Evolutionary conservation across 208 protist species (phyloP).

Genomic region (Trypanosomatidae sp.): DNA sequence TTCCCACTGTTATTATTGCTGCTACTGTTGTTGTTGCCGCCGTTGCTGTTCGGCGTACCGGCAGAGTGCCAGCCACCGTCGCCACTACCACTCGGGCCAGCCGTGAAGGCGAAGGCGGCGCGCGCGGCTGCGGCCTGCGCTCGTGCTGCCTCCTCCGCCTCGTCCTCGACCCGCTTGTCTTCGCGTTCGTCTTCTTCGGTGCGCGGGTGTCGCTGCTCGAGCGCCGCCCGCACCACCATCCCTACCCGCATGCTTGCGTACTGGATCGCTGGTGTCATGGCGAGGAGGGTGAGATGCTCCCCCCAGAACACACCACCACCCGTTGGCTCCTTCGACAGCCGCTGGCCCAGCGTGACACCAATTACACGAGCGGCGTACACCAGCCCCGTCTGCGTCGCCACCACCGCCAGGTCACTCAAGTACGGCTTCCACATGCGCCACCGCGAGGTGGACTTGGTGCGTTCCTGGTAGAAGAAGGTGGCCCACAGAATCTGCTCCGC

Average conservation of each 20-base stretch:
- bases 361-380: slow-evolving; percentile 28
- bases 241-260: slow-evolving; percentile 6
- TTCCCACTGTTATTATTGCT: too few relatives aligned
- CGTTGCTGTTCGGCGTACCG: too few relatives aligned
- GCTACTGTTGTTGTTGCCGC: too few relatives aligned
- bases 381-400: slow-evolving; percentile 22
- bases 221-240: slow-evolving; percentile 7
- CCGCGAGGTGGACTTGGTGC: slow-evolving; percentile 34
- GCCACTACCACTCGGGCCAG: slow-evolving; percentile 2
- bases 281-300: slow-evolving; percentile 35
- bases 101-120: slow-evolving; percentile 16
- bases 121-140: slow-evolving; percentile 10
- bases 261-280: slow-evolving; percentile 27
- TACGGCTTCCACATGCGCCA: slow-evolving; percentile 64
- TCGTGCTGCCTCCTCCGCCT: slow-evolving; percentile 41
- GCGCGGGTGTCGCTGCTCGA: slow-evolving; percentile 42
- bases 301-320: slow-evolving; percentile 55
- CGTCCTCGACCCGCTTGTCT: slow-evolving; percentile 38
- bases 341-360: slow-evolving; percentile 32
- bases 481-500: slow-evolving; percentile 47
- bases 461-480: slow-evolving; percentile 25
- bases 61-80: not conserved
- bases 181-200: slow-evolving; percentile 55
- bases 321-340: slow-evolving; percentile 28
- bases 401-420: slow-evolving; percentile 11